Conservation (phyloP, 2,329 filamentous ascomycete species). For the Cadophora gregata region DNA sequence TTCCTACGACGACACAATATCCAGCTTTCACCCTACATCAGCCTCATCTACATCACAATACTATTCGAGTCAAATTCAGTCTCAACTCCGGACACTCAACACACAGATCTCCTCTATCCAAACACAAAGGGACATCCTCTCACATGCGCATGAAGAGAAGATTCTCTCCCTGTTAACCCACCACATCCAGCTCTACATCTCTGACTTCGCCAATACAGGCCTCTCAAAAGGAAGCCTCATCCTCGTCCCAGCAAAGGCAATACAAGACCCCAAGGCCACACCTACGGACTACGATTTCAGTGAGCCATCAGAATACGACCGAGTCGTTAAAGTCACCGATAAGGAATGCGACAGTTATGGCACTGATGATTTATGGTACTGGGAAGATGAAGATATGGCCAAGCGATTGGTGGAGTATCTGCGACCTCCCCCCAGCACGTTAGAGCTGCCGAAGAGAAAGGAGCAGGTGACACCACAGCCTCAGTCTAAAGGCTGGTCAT, state of each 20-base stretch:
- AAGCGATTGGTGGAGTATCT: constrained; percentile 34
- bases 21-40: constrained; percentile 18
- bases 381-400: constrained; percentile 41
- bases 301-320: constrained; percentile 32
- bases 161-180: constrained; percentile 39
- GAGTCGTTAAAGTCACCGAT: constrained; percentile 33
- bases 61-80: constrained; percentile 37
- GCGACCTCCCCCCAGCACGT: constrained; percentile 27
- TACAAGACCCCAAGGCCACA: constrained; percentile 34
- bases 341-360: constrained; percentile 31
- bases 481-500: constrained; percentile 20
- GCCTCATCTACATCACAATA: constrained; percentile 27
- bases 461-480: constrained; percentile 11
- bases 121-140: constrained; percentile 34
- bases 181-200: constrained; percentile 40
- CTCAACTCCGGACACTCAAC: constrained; percentile 37
- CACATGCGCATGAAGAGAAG: constrained; percentile 38
- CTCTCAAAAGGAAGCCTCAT: constrained; percentile 37
- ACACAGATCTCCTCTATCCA: constrained; percentile 34
- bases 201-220: constrained; percentile 37
- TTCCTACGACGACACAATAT: constrained; percentile 36
- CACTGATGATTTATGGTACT: constrained; percentile 29
- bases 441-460: constrained; percentile 27
- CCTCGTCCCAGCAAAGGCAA: constrained; percentile 37
- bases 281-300: constrained; percentile 38